These are phyloP conservation scores for Aureobasidium sp. DNA, from an alignment of 2,329 filamentous ascomycete genomes.

Conservation along the genomic window DNA sequence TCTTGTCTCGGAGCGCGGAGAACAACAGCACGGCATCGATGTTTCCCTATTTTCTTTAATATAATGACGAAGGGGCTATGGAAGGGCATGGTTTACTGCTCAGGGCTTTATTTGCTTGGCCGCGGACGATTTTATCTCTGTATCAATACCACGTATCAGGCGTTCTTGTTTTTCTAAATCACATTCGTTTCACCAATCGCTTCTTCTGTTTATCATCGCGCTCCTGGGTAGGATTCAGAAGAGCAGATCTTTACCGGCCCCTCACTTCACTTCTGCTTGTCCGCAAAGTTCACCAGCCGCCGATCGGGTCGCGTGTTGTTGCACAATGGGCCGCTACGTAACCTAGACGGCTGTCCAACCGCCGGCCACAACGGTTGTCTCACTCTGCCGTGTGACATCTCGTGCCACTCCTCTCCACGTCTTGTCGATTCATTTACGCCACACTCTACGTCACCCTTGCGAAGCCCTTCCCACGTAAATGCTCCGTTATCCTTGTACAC, in stretches of 20 bases:
- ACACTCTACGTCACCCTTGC: not conserved
- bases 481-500: not conserved
- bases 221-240: not conserved
- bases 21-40: constrained; percentile 7
- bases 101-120: not conserved
- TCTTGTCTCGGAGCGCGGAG: constrained; percentile 2
- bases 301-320: not conserved
- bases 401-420: not conserved
- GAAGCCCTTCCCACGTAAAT: not conserved
- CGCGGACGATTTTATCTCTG: not conserved
- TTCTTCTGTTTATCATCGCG: not conserved
- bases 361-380: not conserved
- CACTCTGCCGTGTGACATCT: constrained; percentile 7
- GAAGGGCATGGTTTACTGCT: not conserved
- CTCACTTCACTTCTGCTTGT: not conserved
- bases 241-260: not conserved
- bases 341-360: constrained; percentile 6
- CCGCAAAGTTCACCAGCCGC: not conserved
- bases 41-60: not conserved
- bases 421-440: not conserved
- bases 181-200: not conserved
- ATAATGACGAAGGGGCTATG: constrained; percentile 1
- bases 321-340: not conserved
- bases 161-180: not conserved
- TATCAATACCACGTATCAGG: constrained; percentile 1